Evolutionary conservation across 2,329 filamentous ascomycete genomes (phyloP).

Genomic region (Colletotrichum ledebouriae): DNA sequence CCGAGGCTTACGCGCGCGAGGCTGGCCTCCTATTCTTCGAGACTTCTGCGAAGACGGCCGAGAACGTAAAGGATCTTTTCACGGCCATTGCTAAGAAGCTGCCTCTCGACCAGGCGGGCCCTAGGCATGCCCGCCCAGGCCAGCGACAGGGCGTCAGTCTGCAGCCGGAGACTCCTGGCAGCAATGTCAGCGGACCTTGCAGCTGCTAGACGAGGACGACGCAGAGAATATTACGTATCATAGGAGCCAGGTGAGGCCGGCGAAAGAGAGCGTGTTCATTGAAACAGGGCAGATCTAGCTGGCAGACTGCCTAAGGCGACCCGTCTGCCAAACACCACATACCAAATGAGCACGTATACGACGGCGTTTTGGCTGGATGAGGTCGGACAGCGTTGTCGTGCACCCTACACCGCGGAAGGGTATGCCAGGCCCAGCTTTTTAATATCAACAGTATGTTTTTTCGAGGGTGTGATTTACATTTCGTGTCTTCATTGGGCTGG

Average conservation of each 20-base stretch:
- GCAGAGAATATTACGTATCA: conserved; percentile 32
- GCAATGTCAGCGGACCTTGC: conserved; percentile 68
- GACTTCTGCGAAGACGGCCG: conserved; percentile 96
- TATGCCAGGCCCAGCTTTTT: conserved; percentile 39
- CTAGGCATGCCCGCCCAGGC: conserved; percentile 81
- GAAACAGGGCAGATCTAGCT: conserved; percentile 22
- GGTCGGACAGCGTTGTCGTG: conserved; percentile 37
- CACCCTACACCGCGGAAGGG: conserved; percentile 35
- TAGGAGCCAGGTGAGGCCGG: conserved; percentile 9
- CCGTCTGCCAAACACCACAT: conserved; percentile 23
- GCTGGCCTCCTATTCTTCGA: conserved; percentile 97
- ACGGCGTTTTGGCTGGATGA: conserved; percentile 37
- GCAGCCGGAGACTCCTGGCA: conserved; percentile 69
- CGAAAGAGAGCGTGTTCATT: conserved; percentile 22
- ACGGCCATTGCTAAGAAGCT: conserved; percentile 98
- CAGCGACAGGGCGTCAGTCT: conserved; percentile 72
- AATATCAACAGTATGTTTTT: conserved; percentile 42
- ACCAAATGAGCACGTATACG: conserved; percentile 28
- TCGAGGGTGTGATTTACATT: conserved; percentile 35
- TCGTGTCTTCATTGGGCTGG: conserved; percentile 41
- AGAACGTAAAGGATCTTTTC: conserved; percentile 96
- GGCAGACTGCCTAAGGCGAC: conserved; percentile 31
- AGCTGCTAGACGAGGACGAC: conserved; percentile 61
- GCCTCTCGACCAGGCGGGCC: conserved; percentile 95
- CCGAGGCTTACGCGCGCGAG: conserved; percentile 94